Evolutionary conservation across 2,329 filamentous ascomycete genomes (phyloP), one percentile per base, ranked within the genome.

Genomic region (Xylaria sp.): DNA sequence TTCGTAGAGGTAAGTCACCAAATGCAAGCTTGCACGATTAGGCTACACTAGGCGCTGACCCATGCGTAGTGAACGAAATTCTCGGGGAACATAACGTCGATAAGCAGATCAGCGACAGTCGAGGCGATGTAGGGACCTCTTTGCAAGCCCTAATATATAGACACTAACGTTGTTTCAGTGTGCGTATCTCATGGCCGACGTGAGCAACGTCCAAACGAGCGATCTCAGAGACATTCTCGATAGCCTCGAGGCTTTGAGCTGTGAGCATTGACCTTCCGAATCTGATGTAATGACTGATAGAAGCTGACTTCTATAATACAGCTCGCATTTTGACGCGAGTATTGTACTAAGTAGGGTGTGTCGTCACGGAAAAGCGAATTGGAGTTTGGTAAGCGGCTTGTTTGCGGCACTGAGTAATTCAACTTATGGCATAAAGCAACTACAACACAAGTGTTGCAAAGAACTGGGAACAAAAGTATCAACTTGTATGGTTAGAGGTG

Each of bases 81-180:
- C 87, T 99, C 57, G 93, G 92, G 52, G 91, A 97, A 77, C 94
- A 99, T 85, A 99, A 99, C 81, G 94, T 99, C 75, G 95, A 98
- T 84, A 98, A 98, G 87, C 96, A 99, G 83, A 98, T 97, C 85
- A 96, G 93, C 60, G 96, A 98, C 81, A 97, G 92, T 82, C 92
- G 91, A 84, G 95, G 94, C 75, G 95, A 98, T 80, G 91, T 93
- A 82, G 73, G 87, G 13, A 39, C 9, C 23, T 32, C 39, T 34
- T 60, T 55, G 7, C 9, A 4, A n/a, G 20, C 15, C 10, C 39
- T 51, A 25, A 3, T 44, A 59, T 3, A 51, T 37, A 52, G 34
- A 57, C 15, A 44, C 64, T 68, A 61, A 67, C 37, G 64, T 66
- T 55, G 63, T 6, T 66, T 15, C 74, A 91, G 87, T 88, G 96